Evolutionary conservation across 129 eudicot genomes (phyloP), one percentile per base, ranked within the genome.

Genomic region (Helichrysum umbraculigerum): DNA sequence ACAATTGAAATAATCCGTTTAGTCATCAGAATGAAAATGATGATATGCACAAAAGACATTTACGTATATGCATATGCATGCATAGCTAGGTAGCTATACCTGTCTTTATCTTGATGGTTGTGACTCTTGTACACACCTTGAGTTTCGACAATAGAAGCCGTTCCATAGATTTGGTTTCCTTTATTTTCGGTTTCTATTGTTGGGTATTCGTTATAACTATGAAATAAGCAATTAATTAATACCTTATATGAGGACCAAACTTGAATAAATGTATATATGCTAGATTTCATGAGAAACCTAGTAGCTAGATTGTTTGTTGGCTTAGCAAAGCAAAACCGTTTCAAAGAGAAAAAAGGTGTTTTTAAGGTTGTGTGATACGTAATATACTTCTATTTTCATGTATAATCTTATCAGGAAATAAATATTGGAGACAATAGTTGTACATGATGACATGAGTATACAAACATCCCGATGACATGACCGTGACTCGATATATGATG

Each of bases 91-190:
- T 35, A 35, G 41, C 42, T 58, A 66, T 66, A 83, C 84, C 84
- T 70, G 64, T 70, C 16, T 83, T 79, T 41, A 42, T 83, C 25
- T n/a, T 61, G 50, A 28, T 37, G 21, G 77, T 66, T 51, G 19
- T 76, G 71, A 68, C 37, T 52, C 82, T 52, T 66, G 79, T 78
- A 82, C 80, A 84, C 83, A 77, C 73, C 80, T 76, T 84, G 58
- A 72, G 42, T 61, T 59, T 39, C 5, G 58, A 25, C 56, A 68
- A 15, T 2, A 77, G 76, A 70, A 42, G 61, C 30, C 56, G 7
- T 68, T 75, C 59, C 60, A 65, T 75, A 7, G 39, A 29, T 41
- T n/a, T 42, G 25, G 42, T 15, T 42, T 75, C 7, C 1, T 63
- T 35, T 22, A 25, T 29, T 30, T 2, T 47, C 16, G 7, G 5